Base-by-base conservation (phyloP, 139 green algal genomes). In the Closterium sp. region DNA sequence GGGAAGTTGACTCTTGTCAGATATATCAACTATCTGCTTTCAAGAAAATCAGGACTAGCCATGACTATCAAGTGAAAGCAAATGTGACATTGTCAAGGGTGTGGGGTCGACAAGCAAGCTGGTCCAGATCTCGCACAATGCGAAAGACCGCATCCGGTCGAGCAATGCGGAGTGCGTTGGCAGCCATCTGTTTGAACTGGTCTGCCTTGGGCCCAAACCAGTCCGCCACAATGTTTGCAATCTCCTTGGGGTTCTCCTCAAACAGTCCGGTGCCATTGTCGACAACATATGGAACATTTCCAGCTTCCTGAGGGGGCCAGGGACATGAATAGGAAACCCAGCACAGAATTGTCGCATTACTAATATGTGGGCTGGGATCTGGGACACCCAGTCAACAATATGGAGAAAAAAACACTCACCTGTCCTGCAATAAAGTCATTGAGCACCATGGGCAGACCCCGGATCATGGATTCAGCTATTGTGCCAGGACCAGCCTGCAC, bases 401-500 rank as follows among this genome's bases (percentile, higher is more conserved):
- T 38, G 32, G 32, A 38, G 3, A 38, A 38, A 7, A 38, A 38
- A 38, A 38, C 32, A 38, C 32, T 38, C 32, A 94, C 93, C 93
- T 95, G 93, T 90, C 98, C 98, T 11, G 98, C 97, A 42, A 99
- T 95, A 95, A 97, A 98, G 88, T 96, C 97, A 90, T 99, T 99
- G 86, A 99, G 96, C 73, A 99, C 95, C 94, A 99, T 97, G 70
- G 98, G 98, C 88, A 99, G 96, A 0, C 98, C 98, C 31, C 95
- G 96, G 90, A 99, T 99, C 90, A 99, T 96, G 50, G 98, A 96
- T 95, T 99, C 98, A 11, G 97, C 98, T 90, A 99, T 99, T 85
- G 98, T 99, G 88, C 98, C 98, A 0, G 98, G 98, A 0, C 98
- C 97, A 19, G 97, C 93, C 92, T 94, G 92, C 22, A 89, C 5